A percentile compares a stretch with the other conserved stretches of the same genome.
phyloP scores from a whole-genome alignment of 2,329 filamentous ascomycete species.

The Cryphonectria parasitica region DNA sequence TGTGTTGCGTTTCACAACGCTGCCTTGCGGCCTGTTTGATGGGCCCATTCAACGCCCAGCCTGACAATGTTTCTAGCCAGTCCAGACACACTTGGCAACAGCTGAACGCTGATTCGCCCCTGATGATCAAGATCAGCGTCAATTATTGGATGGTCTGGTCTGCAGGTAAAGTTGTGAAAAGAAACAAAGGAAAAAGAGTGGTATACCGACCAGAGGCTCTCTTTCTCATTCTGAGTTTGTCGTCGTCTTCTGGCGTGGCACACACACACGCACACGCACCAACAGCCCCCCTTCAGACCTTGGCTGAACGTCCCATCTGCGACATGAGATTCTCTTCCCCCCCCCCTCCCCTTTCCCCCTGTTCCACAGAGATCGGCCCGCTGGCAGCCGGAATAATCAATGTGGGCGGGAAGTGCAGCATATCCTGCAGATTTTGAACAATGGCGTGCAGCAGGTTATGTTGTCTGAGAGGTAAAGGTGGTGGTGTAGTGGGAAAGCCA shows the following conservation, averaged over 20 bases:
- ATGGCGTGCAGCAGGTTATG: not conserved
- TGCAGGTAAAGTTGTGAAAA: not conserved
- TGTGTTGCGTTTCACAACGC: slow-evolving; percentile 1
- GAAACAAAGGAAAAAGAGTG: too few relatives aligned
- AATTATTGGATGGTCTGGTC: not conserved
- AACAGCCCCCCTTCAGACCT: not conserved
- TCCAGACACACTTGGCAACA: not conserved
- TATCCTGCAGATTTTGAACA: not conserved
- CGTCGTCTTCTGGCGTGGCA: not conserved
- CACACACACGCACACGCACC: not conserved
- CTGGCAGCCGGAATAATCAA: not conserved
- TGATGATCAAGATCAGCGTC: not conserved
- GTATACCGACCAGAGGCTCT: not conserved
- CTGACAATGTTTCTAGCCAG: not conserved
- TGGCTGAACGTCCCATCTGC: slow-evolving; percentile 1
- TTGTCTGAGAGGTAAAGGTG: not conserved
- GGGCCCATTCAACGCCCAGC: not conserved
- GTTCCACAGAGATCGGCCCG: slow-evolving; percentile 5
- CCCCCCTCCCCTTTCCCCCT: not conserved
- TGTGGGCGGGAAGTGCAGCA: not conserved
- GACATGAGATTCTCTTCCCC: not conserved
- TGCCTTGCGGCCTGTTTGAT: not conserved
- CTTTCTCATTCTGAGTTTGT: not conserved
- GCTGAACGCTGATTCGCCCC: not conserved
- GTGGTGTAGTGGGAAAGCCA: not conserved